Evolutionary conservation across 75 land plant species (phyloP).

Genomic region (Chamaecyparis obtusa): DNA sequence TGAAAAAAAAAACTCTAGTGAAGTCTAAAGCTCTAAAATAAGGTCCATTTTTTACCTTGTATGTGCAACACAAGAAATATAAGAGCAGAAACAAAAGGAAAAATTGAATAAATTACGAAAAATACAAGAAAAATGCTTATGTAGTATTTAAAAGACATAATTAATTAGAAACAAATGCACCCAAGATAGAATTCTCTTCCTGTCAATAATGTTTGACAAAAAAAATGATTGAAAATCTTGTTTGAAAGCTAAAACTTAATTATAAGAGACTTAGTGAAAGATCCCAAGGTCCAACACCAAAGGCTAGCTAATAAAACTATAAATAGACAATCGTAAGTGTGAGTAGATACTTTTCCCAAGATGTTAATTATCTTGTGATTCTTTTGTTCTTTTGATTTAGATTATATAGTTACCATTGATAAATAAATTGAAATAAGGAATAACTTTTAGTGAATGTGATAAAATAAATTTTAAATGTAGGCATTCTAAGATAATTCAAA

Average conservation of each 20-base stretch:
- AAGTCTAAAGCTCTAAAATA: neutral
- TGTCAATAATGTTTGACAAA: neutral
- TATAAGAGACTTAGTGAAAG: neutral
- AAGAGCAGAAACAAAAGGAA: neutral
- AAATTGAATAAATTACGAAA: neutral
- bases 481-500: no score
- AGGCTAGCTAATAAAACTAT: neutral
- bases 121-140: neutral
- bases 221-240: neutral
- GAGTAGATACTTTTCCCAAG: neutral
- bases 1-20: neutral
- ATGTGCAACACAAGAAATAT: neutral
- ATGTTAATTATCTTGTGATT: neutral
- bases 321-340: neutral
- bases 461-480: no score
- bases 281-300: neutral
- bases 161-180: no score
- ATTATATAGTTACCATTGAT: neutral
- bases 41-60: neutral
- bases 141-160: no score
- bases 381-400: conserved; percentile 2
- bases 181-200: neutral
- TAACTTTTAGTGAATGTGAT: neutral
- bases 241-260: neutral
- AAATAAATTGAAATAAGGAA: neutral